Percentiles rank a stretch among this genome's conserved stretches.
These are phyloP conservation scores for Nakazawaea wyomingensis DNA, from an alignment of 805 yeast genomes.

Conservation along the genomic window DNA sequence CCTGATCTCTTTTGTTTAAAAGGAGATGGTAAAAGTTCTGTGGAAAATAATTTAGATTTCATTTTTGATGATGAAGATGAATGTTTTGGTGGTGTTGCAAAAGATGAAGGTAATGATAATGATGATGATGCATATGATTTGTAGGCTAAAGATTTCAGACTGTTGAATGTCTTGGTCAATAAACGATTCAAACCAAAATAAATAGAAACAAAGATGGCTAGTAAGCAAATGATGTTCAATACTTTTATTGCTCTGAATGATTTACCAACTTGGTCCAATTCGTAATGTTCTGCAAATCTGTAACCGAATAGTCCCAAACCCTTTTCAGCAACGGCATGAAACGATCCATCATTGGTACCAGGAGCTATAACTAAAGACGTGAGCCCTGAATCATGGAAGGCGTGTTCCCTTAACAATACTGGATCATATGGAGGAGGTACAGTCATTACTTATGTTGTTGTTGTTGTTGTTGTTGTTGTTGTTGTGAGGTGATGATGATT, in stretches of 20 bases:
- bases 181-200: not conserved
- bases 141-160: not conserved
- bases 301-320: constrained; percentile 28
- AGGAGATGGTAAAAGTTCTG: not conserved
- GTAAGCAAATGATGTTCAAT: not conserved
- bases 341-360: constrained; percentile 18
- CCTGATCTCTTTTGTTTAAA: not conserved
- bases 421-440: constrained; percentile 29
- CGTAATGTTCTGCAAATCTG: constrained; percentile 13
- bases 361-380: constrained; percentile 24
- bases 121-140: not conserved
- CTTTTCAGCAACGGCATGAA: constrained; percentile 23
- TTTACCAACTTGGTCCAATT: not conserved
- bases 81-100: not conserved
- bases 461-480: not conserved
- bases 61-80: not conserved
- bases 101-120: not conserved
- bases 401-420: constrained; percentile 28
- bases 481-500: not conserved
- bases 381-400: constrained; percentile 22
- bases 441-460: constrained; percentile 19
- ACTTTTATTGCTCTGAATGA: not conserved
- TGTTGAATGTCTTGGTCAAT: not conserved
- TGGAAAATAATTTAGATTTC: not conserved
- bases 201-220: not conserved